Percentiles rank a stretch among this genome's conserved stretches.
These are phyloP conservation scores for Clitoria ternatea DNA, from an alignment of 306 rosid genomes.

Conservation along the genomic window DNA sequence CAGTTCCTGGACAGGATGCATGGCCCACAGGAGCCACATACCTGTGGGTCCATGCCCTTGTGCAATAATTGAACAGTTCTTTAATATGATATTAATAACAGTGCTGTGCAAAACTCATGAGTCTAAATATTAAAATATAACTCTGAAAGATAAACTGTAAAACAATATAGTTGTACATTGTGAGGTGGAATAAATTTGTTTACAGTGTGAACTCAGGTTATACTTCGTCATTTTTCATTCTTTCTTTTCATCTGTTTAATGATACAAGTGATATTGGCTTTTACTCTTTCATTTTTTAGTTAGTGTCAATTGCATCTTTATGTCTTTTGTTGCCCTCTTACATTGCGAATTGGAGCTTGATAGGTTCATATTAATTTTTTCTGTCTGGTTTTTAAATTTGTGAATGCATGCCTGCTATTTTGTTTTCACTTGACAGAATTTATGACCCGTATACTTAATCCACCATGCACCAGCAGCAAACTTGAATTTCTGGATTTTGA, in stretches of 20 bases:
- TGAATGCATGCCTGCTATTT: no score
- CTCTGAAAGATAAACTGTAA: neutral
- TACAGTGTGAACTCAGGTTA: neutral
- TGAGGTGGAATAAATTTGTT: neutral
- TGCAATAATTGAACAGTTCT: neutral
- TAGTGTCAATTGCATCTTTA: neutral
- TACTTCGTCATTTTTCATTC: neutral
- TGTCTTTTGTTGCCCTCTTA: neutral
- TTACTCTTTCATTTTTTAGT: neutral
- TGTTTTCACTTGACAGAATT: no score
- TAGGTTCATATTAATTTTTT: neutral
- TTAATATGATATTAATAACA: neutral
- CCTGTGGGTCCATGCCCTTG: neutral
- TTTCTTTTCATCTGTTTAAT: neutral
- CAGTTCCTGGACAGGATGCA: conserved; percentile 4
- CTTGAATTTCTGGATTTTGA: neutral
- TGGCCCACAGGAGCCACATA: neutral
- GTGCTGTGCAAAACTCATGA: neutral
- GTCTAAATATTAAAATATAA: neutral
- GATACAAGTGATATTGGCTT: neutral
- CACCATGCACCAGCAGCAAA: neutral
- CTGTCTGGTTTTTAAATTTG: neutral
- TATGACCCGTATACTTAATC: neutral
- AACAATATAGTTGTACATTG: neutral
- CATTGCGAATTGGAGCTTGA: neutral